phyloP scores from a whole-genome alignment of 495 filamentous ascomycete species.

The Cladorrhinum samala region DNA sequence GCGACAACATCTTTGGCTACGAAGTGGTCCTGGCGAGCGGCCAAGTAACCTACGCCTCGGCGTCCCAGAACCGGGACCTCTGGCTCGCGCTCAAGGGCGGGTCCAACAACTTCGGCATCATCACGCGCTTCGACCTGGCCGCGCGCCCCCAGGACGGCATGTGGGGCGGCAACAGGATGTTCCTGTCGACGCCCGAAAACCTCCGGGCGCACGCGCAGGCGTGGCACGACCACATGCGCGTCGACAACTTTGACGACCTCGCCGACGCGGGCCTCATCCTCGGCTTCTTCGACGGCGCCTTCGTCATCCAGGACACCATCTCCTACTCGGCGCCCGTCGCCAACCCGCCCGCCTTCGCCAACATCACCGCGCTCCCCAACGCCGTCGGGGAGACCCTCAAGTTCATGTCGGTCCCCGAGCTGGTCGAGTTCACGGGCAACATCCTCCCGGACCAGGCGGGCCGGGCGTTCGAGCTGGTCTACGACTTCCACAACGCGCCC shows the following conservation, averaged over 20 bases:
- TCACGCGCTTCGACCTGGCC: slow-evolving; percentile 46
- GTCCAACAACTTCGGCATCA: slow-evolving; percentile 51
- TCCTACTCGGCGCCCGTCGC: slow-evolving; percentile 16
- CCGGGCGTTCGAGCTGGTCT: slow-evolving; percentile 7
- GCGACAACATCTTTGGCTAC: slow-evolving; percentile 44
- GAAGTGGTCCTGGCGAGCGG: slow-evolving; percentile 37
- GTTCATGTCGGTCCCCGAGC: background rate
- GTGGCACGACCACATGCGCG: slow-evolving; percentile 9
- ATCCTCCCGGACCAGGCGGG: background rate
- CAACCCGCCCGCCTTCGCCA: slow-evolving; percentile 15
- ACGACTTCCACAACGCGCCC: slow-evolving; percentile 6
- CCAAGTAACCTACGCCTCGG: slow-evolving; percentile 28
- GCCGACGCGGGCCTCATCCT: slow-evolving; percentile 7
- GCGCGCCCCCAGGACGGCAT: slow-evolving; percentile 18
- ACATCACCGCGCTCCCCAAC: slow-evolving; percentile 9
- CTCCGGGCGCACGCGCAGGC: slow-evolving; percentile 5
- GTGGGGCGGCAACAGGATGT: background rate
- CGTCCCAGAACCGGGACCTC: slow-evolving; percentile 29
- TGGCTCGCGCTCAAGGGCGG: slow-evolving; percentile 50
- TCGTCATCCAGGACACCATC: slow-evolving; percentile 2
- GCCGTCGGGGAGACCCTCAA: background rate
- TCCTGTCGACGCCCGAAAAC: background rate
- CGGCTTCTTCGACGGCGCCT: background rate
- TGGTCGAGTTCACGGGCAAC: background rate
- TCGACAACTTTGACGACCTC: slow-evolving; percentile 8